These are phyloP conservation scores for Saksenaea vasiformis DNA, from an alignment of 371 early-diverging fungal genomes.

Conservation along the genomic window DNA sequence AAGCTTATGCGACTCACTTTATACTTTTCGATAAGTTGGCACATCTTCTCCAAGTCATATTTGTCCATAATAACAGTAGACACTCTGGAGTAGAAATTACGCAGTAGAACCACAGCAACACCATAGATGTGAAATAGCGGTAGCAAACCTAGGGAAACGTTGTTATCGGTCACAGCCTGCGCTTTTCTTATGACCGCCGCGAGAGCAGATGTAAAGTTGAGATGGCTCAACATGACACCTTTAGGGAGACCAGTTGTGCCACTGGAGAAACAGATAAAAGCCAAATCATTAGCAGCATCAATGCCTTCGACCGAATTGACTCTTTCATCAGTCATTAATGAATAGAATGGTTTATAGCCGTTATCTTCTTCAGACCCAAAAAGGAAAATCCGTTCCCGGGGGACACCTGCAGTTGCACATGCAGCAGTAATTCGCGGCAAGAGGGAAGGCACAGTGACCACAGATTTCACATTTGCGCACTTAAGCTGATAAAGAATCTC, in stretches of 20 bases:
- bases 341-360: conserved; percentile 20
- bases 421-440: conserved; percentile 48
- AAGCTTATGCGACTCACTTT: conserved; percentile 68
- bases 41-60: conserved; percentile 62
- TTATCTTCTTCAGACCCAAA: conserved; percentile 45
- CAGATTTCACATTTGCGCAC: conserved; percentile 62
- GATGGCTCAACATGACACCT: conserved; percentile 49
- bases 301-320: conserved; percentile 15
- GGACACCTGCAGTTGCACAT: conserved; percentile 52
- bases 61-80: conserved; percentile 63
- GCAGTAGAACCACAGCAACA: conserved; percentile 38
- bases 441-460: conserved; percentile 50
- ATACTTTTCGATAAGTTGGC: conserved; percentile 58
- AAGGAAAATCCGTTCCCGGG: conserved; percentile 48
- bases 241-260: conserved; percentile 79
- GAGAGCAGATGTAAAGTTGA: conserved; percentile 26
- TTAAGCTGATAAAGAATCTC: conserved; percentile 74
- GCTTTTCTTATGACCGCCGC: conserved; percentile 16
- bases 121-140: conserved; percentile 88
- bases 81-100: conserved; percentile 32
- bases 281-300: conserved; percentile 41
- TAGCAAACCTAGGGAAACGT: conserved; percentile 66
- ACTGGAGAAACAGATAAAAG: conserved; percentile 82
- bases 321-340: conserved; percentile 2
- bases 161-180: conserved; percentile 21